phyloP scores from a whole-genome alignment of 2,329 filamentous ascomycete genomes.

The Cyclaneusma minus region DNA sequence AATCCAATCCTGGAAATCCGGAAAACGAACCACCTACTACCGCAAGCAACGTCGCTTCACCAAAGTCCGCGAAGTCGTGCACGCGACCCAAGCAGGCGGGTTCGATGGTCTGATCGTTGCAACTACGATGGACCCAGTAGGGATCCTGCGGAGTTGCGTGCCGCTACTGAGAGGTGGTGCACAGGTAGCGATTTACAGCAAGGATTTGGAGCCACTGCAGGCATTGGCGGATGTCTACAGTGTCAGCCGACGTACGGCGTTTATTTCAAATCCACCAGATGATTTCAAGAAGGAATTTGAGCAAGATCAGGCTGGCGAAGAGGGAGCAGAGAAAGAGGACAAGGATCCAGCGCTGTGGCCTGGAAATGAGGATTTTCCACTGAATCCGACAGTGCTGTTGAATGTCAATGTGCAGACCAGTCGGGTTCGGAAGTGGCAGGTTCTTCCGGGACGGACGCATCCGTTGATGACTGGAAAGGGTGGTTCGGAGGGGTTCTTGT shows the following conservation, averaged over 20 bases:
- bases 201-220: constrained; percentile 63
- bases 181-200: constrained; percentile 72
- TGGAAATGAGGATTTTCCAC: constrained; percentile 60
- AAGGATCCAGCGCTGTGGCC: constrained; percentile 39
- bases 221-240: constrained; percentile 73
- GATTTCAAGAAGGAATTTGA: constrained; percentile 18
- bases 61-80: constrained; percentile 54
- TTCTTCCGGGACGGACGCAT: constrained; percentile 80
- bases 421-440: constrained; percentile 71
- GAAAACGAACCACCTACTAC: constrained; percentile 71
- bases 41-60: constrained; percentile 79
- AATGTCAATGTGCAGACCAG: constrained; percentile 70
- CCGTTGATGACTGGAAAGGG: constrained; percentile 83
- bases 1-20: constrained; percentile 60
- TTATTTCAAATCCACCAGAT: constrained; percentile 36
- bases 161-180: constrained; percentile 74
- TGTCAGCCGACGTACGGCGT: constrained; percentile 64
- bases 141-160: constrained; percentile 58
- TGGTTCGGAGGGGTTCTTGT: constrained; percentile 79
- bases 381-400: constrained; percentile 75
- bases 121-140: constrained; percentile 65
- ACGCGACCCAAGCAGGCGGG: constrained; percentile 56
- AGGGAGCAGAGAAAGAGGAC: constrained; percentile 24
- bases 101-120: constrained; percentile 78
- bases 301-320: constrained; percentile 1